Conservation (phyloP, 352 stramenopile species). For the Phytopythium oedochilum region DNA sequence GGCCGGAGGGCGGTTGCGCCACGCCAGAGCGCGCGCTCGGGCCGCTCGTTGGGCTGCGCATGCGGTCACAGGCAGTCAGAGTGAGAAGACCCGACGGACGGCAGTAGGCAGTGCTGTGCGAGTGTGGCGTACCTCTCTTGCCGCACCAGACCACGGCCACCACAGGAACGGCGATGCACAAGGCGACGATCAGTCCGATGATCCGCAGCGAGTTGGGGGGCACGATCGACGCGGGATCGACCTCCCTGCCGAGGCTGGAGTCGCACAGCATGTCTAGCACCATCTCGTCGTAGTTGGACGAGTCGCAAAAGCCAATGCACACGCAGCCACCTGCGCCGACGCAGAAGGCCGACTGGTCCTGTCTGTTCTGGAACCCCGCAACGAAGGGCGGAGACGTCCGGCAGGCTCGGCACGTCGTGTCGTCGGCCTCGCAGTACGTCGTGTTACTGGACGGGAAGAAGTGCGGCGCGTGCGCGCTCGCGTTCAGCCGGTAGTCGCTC, state of each 20-base stretch:
- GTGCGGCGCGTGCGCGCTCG: slow-evolving; percentile 9
- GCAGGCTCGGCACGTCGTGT: slow-evolving; percentile 21
- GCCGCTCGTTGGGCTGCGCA: background rate
- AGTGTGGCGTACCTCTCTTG: slow-evolving; percentile 5
- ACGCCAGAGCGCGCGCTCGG: background rate
- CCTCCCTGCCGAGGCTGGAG: background rate
- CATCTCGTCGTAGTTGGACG: slow-evolving; percentile 12
- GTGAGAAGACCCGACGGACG: background rate
- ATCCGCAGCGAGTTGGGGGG: background rate
- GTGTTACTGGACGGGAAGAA: slow-evolving; percentile 48
- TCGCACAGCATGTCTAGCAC: slow-evolving; percentile 14
- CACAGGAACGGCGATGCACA: slow-evolving; percentile 3
- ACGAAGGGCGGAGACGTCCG: slow-evolving; percentile 3
- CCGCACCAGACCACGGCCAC: slow-evolving; percentile 4
- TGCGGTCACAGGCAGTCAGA: background rate
- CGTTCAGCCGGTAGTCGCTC: slow-evolving; percentile 21
- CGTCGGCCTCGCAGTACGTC: slow-evolving; percentile 34
- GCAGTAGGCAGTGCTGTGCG: too few relatives aligned
- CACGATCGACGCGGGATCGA: background rate
- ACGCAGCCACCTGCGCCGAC: slow-evolving; percentile 25
- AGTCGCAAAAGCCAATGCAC: slow-evolving; percentile 35
- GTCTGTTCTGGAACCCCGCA: background rate
- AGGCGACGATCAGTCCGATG: slow-evolving; percentile 5
- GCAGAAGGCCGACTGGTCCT: slow-evolving; percentile 21
- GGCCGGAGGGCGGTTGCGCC: slow-evolving; percentile 1